Evolutionary conservation across 2,329 filamentous ascomycete genomes (phyloP), one percentile per base, ranked within the genome.

Genomic region (Colletotrichum sidae): DNA sequence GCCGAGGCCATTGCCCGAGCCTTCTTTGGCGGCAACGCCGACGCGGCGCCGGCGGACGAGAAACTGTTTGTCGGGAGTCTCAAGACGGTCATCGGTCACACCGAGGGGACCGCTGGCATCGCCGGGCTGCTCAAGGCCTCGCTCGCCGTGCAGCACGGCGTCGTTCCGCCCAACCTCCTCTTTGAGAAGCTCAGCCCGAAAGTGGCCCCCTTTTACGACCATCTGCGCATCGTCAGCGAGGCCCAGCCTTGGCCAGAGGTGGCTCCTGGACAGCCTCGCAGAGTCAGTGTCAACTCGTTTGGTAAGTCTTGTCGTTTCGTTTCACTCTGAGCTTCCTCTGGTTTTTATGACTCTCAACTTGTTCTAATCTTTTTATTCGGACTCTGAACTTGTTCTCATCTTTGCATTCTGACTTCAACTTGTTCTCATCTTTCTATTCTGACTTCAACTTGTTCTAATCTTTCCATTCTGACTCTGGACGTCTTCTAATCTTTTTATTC

Each of bases 281-380:
- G 66, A 10, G 62, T 42, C 2, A 65, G 65, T 25, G 61, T 68
- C n/a, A 80, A 68, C 56, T 78, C 74, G 12, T 83, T 82, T 58
- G 81, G 45, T 34, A 6, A 42, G 39, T 42, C 25, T 25, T 4
- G 25, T 25, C 25, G 4, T 25, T 4, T 25, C 25, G 3, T 25
- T 4, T 25, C 25, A 25, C 25, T 25, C 25, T 25, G 25, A 25
- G 25, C 25, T 3, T 25, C 4, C 4, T 25, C 25, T 17, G 15
- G 15, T 17, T 17, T 17, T 17, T 17, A 17, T 17, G 15, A 15
- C 15, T 15, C 15, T 15, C 15, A 15, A 15, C 15, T 15, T 15
- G 15, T 15, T 15, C 15, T 15, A 15, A 15, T 15, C 15, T 15
- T 15, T 15, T 15, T 2, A 15, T 15, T 15, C 15, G 1, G 15